Percentiles rank a stretch among this genome's conserved stretches.
Evolutionary conservation across 352 stramenopile species (phyloP).

Genomic region (Phytophthora nicotianae): DNA sequence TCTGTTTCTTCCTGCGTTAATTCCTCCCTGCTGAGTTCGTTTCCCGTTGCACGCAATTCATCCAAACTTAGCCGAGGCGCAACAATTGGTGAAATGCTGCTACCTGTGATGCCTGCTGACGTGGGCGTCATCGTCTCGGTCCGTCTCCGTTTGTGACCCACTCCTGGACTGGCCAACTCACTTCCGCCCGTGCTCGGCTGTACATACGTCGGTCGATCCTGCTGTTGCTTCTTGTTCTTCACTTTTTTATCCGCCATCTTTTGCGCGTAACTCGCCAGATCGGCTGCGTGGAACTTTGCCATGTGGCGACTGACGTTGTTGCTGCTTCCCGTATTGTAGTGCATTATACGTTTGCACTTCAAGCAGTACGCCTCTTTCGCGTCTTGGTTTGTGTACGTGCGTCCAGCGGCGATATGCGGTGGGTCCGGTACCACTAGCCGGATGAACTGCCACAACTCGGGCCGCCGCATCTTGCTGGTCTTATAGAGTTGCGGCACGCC

Average conservation of each 20-base stretch:
- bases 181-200: constrained; percentile 4
- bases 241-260: constrained; percentile 42
- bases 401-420: constrained; percentile 39
- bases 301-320: constrained; percentile 66
- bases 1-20: constrained; percentile 47
- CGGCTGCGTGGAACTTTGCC: constrained; percentile 51
- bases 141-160: constrained; percentile 34
- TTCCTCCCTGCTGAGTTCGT: constrained; percentile 14
- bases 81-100: constrained; percentile 3
- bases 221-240: constrained; percentile 33
- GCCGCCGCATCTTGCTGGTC: constrained; percentile 63
- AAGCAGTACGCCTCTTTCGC: constrained; percentile 59
- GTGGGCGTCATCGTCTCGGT: constrained; percentile 1
- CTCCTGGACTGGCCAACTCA: neutral
- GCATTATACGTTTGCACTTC: constrained; percentile 63
- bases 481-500: constrained; percentile 50
- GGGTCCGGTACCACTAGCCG: constrained; percentile 55
- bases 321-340: constrained; percentile 61
- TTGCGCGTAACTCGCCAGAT: constrained; percentile 48
- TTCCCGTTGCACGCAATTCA: constrained; percentile 4
- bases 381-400: constrained; percentile 61
- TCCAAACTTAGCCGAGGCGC: constrained; percentile 12
- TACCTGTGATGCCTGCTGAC: neutral
- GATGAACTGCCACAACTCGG: constrained; percentile 63
- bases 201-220: neutral